Evolutionary conservation across 208 protist species (phyloP).

Genomic region (Trypanosoma brucei): DNA sequence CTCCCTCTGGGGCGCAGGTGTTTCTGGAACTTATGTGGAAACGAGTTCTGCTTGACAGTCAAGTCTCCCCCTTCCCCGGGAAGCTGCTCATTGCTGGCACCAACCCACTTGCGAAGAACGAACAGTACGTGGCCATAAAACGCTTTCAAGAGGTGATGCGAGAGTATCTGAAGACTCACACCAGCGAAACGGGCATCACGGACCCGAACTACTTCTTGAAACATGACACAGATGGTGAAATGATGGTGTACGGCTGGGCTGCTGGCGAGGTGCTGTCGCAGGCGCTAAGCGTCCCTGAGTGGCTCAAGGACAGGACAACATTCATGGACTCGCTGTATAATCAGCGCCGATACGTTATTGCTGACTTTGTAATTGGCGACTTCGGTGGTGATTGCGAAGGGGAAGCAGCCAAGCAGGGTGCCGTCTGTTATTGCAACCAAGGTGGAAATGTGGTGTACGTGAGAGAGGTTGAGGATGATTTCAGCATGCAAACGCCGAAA

Average conservation of each 20-base stretch:
- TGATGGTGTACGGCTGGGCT: not conserved
- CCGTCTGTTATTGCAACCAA: constrained; percentile 44
- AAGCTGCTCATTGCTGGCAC: constrained; percentile 13
- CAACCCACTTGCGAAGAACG: constrained; percentile 16
- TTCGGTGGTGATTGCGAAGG: constrained; percentile 5
- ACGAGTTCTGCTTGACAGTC: not conserved
- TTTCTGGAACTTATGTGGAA: not conserved
- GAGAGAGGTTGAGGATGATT: constrained; percentile 12
- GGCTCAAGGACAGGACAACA: constrained; percentile 11
- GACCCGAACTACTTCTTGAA: constrained; percentile 11
- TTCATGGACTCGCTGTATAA: constrained; percentile 16
- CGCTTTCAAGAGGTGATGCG: constrained; percentile 10
- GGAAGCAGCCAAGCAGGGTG: constrained; percentile 16
- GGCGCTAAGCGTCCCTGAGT: constrained; percentile 3
- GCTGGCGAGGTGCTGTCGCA: not conserved
- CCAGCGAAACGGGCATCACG: not conserved
- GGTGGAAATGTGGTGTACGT: constrained; percentile 24
- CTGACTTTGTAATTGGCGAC: constrained; percentile 6
- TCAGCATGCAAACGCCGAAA: not conserved
- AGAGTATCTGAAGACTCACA: constrained; percentile 3
- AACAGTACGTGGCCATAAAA: constrained; percentile 7
- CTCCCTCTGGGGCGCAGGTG: constrained; percentile 1
- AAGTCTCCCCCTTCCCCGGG: not conserved
- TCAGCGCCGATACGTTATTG: constrained; percentile 2
- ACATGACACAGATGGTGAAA: constrained; percentile 6